phyloP scores from a whole-genome alignment of 164 flowering plant species.

The Macadamia integrifolia region DNA sequence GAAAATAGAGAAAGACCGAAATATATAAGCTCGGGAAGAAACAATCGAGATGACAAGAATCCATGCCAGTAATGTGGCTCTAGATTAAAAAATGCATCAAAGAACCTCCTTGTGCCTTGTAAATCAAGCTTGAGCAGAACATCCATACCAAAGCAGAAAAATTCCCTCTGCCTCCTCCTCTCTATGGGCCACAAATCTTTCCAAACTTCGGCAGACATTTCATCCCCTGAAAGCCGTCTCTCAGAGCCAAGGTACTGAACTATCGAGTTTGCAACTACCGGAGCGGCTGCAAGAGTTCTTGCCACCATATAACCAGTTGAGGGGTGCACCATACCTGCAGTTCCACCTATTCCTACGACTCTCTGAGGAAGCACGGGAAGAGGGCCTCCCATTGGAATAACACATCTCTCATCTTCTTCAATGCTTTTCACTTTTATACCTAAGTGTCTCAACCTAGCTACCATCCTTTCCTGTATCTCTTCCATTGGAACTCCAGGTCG shows the following conservation, averaged over 20 bases:
- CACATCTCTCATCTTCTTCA: too few species aligned
- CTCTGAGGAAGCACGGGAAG: conserved; percentile 88
- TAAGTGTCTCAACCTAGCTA: conserved; percentile 66
- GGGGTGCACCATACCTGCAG: conserved; percentile 54
- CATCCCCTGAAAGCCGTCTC: conserved; percentile 36
- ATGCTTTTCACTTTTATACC: conserved; percentile 55
- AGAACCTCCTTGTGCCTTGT: conserved; percentile 71
- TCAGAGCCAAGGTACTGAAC: conserved; percentile 23
- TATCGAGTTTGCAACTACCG: conserved; percentile 49
- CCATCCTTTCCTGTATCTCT: conserved; percentile 67
- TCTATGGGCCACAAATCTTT: too few species aligned
- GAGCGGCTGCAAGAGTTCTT: conserved; percentile 85
- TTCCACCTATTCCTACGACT: conserved; percentile 89
- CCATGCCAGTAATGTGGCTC: conserved; percentile 95
- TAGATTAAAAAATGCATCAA: conserved; percentile 82
- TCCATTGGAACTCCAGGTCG: conserved; percentile 47
- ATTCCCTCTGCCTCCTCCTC: conserved; percentile 52
- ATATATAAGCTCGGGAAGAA: conserved; percentile 71
- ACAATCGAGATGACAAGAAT: conserved; percentile 80
- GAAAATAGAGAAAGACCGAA: conserved; percentile 80
- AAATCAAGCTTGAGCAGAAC: conserved; percentile 19
- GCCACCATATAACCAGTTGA: conserved; percentile 88
- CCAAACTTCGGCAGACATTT: conserved; percentile 57
- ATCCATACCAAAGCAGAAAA: conserved; percentile 97
- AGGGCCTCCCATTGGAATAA: conserved; percentile 84